A percentile compares a stretch with the other conserved stretches of the same genome.
These are phyloP conservation scores for Leptographium procerum DNA, from an alignment of 2,329 filamentous ascomycete species.

Conservation along the genomic window DNA sequence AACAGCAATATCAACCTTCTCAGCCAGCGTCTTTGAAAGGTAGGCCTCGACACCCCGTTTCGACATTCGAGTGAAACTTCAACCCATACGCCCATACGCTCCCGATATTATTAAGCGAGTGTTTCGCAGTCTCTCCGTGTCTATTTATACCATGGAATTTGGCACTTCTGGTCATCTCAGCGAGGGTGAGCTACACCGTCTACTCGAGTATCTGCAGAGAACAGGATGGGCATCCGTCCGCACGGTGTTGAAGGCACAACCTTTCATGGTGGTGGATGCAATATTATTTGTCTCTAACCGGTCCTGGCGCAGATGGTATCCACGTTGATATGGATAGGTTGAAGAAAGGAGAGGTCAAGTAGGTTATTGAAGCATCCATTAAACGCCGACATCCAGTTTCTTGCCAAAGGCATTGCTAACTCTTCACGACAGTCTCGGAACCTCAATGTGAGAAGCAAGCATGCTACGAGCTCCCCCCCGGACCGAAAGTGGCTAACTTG, in stretches of 20 bases:
- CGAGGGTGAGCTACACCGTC: slow-evolving; percentile 40
- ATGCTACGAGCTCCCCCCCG: neutral
- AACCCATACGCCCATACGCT: neutral
- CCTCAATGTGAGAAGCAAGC: slow-evolving; percentile 63
- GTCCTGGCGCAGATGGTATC: slow-evolving; percentile 67
- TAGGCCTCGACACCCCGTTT: neutral
- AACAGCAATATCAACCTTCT: neutral
- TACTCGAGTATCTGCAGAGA: no score
- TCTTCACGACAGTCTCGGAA: slow-evolving; percentile 62
- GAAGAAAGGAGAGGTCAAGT: slow-evolving; percentile 99
- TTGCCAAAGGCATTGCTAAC: neutral
- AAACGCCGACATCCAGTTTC: neutral
- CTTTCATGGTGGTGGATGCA: neutral
- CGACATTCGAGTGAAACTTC: neutral
- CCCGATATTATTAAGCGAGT: neutral
- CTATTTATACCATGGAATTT: slow-evolving; percentile 45
- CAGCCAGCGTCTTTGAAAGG: neutral
- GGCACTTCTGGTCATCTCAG: slow-evolving; percentile 50
- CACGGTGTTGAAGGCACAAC: neutral
- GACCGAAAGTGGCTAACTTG: neutral
- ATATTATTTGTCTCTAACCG: neutral
- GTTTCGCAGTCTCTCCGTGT: neutral
- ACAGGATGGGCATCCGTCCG: neutral
- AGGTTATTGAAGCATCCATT: slow-evolving; percentile 30
- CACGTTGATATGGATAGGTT: slow-evolving; percentile 97